Evolutionary conservation across 2,329 filamentous ascomycete genomes (phyloP).

Genomic region (Fusarium xylarioides): DNA sequence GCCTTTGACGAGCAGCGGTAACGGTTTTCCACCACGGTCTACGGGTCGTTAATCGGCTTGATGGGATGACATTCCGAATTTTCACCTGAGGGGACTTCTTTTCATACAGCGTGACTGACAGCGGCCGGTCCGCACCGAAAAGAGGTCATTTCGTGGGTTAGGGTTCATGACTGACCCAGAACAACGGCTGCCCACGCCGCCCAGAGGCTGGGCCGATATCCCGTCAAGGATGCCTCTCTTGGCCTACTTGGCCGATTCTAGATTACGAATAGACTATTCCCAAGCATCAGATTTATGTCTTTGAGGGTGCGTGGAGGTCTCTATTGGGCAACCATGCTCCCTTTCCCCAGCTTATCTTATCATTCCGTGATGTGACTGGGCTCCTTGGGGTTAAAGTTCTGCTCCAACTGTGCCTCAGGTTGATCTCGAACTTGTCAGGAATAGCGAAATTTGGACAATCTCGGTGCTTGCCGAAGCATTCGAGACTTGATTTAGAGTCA

Average conservation of each 20-base stretch:
- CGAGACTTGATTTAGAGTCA: background rate
- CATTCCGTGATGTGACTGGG: background rate
- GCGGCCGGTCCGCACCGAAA: background rate
- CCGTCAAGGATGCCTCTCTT: conserved; percentile 8
- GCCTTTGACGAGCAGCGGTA: conserved; percentile 2
- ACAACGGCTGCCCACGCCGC: background rate
- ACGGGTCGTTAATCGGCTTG: background rate
- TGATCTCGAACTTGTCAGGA: background rate
- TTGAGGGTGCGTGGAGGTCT: background rate
- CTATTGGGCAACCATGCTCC: background rate
- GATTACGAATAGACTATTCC: background rate
- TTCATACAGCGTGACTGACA: background rate
- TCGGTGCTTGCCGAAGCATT: background rate
- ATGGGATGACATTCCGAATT: conserved; percentile 10
- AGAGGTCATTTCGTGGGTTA: conserved; percentile 9
- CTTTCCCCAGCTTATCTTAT: background rate
- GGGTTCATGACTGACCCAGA: conserved; percentile 17
- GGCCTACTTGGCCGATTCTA: conserved; percentile 1
- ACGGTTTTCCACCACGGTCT: background rate
- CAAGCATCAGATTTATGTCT: background rate
- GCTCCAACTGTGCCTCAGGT: background rate
- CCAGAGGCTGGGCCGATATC: conserved; percentile 23
- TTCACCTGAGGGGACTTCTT: background rate
- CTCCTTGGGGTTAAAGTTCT: background rate
- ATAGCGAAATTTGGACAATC: background rate